Evolutionary conservation across 768 basidiomycete species (phyloP), one percentile per base, ranked within the genome.

Genomic region (Leccinellum rugosiceps): DNA sequence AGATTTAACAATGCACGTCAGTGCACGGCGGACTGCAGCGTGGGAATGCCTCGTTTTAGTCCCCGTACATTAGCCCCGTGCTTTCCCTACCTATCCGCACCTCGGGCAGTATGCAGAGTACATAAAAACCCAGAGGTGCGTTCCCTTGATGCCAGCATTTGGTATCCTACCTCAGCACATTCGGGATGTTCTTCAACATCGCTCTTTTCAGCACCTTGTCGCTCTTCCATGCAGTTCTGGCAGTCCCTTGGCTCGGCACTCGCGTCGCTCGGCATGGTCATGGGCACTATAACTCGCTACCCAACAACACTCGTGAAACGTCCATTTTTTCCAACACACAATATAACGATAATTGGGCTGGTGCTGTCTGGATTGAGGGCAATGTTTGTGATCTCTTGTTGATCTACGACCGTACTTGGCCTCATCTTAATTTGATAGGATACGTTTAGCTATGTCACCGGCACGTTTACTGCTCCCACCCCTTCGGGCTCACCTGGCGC

Each of bases 341-440:
- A 44, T 56, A 56, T 34, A 56, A 41, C 41, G 4, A 0, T 11
- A 61, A 55, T 19, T 63, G 61, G 61, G 61, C 61, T 30, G 61
- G 61, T 3, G 57, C 56, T 31, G 10, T 63, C 30, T 63, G 21
- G 53, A 14, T 0, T 3, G 2, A 43, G 15, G n/a, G 19, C 26
- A 3, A 45, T 11, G 53, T 61, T 6, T n/a, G 59, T 46, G 17
- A 23, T 13, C 2, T 25, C 46, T 28, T 60, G 21, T 14, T 13
- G 26, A n/a, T 23, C 45, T 30, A 15, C 15, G 25, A 26, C 41
- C 9, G 4, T 26, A 28, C 31, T 31, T 26, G 48, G 25, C 14
- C 44, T 63, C 48, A 64, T 45, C 25, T 41, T 41, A 3, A 25
- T 52, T 4, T 11, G 9, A 44, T 14, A 63, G 62, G 41, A 15